phyloP scores from a whole-genome alignment of 2,329 filamentous ascomycete species.

The Zalaria sp. region DNA sequence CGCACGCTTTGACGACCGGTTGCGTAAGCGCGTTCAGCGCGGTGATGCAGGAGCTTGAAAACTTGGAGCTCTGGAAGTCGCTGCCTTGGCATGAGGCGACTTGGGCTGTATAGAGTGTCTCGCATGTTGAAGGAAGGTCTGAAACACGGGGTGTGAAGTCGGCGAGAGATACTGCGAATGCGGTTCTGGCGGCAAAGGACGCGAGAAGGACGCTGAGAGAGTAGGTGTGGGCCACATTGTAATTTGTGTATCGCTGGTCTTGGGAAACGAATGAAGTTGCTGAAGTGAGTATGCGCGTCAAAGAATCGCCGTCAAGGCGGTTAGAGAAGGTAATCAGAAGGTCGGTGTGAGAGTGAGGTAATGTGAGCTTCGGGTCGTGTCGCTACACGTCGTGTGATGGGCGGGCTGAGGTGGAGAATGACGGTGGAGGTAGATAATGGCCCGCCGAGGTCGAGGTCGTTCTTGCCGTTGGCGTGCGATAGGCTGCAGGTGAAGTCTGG shows the following conservation, averaged over 20 bases:
- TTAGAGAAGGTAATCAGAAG: background rate
- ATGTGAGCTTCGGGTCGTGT: too few relatives aligned
- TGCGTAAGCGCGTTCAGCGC: slow-evolving; percentile 22
- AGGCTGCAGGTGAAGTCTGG: too few relatives aligned
- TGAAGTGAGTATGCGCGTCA: background rate
- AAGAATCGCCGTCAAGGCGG: background rate
- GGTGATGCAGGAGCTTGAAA: slow-evolving; percentile 23
- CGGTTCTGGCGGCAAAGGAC: background rate
- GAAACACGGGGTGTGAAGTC: slow-evolving; percentile 29
- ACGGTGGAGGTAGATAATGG: too few relatives aligned
- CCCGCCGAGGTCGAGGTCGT: too few relatives aligned
- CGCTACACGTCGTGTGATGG: too few relatives aligned
- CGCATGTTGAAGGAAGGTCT: slow-evolving; percentile 24
- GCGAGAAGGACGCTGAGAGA: background rate
- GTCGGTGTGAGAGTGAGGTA: too few relatives aligned
- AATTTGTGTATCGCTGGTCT: background rate
- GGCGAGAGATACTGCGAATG: slow-evolving; percentile 25
- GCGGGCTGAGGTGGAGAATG: too few relatives aligned
- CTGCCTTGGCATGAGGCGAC: slow-evolving; percentile 24
- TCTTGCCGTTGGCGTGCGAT: too few relatives aligned
- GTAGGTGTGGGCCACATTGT: background rate
- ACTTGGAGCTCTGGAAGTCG: slow-evolving; percentile 23
- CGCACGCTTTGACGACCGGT: slow-evolving; percentile 20
- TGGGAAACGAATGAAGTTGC: background rate
- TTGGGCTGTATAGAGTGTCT: slow-evolving; percentile 23